Base-by-base conservation (phyloP, 345 rosid species). In the Isatis tinctoria region DNA sequence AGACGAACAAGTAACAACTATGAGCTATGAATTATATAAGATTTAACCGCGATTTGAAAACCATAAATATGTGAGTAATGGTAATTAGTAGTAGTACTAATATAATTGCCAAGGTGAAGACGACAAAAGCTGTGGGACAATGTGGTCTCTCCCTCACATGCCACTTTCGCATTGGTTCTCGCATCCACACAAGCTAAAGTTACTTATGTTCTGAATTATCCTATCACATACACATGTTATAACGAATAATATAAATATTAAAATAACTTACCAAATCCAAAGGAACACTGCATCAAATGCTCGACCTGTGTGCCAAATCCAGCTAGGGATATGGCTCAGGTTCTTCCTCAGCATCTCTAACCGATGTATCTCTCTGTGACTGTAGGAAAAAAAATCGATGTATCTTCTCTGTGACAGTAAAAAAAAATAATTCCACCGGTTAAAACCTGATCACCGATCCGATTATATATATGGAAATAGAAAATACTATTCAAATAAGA, bases 141-240 rank as follows among this genome's bases (percentile, higher is more conserved):
- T 35, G 72, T 18, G 72, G 72, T 74, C 66, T 60, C 72, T 74
- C 78, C 10, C 28, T 49, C 54, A 65, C 78, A 74, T 74, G 78
- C 33, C 1, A 3, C 12, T 40, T 28, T 24, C 35, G 37, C 67
- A 59, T 66, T 67, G 73, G 67, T 59, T 49, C 18, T 67, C 60
- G 67, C 67, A 59, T 48, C 45, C 17, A 40, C 28, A 67, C 44
- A 27, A 39, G 53, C 0, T 74, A 27, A 74, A 74, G 52, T 58
- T 57, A 17, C 51, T 2, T 18, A 18, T 74, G 54, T 49, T 59
- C 52, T 18, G 18, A 28, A 18, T 58, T 58, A 74, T 66, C 72
- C 40, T 66, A 66, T 58, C 78, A 6, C 43, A 74, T 6, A 43
- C 40, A 26, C 66, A 65, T 14, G 33, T 1, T 22, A 22, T 22